Conservation (phyloP, 2,329 filamentous ascomycete species). For the Setomelanomma holmii region DNA sequence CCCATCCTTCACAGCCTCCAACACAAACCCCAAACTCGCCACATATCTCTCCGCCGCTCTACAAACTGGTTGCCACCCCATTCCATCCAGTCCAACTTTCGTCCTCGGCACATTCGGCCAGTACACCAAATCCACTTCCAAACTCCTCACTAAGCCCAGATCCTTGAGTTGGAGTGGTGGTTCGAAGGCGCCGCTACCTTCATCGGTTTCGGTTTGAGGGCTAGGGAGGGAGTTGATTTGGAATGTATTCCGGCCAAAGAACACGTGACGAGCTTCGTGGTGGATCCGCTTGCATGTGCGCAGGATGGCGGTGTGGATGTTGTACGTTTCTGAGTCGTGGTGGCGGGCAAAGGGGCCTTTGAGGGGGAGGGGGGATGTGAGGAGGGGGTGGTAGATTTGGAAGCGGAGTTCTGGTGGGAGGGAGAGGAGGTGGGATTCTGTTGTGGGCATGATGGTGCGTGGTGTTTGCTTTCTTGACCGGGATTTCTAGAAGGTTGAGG, state of each 20-base stretch:
- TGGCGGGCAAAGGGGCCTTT: slow-evolving; percentile 26
- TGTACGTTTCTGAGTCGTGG: slow-evolving; percentile 29
- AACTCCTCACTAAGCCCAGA: slow-evolving; percentile 29
- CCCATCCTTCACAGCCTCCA: slow-evolving; percentile 13
- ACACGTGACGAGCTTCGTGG: slow-evolving; percentile 50
- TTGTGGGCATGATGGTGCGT: background rate
- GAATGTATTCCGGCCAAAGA: slow-evolving; percentile 53
- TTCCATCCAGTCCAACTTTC: background rate
- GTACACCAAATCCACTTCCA: slow-evolving; percentile 38
- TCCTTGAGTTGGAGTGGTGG: slow-evolving; percentile 32
- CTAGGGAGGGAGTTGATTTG: slow-evolving; percentile 25
- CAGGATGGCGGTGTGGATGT: slow-evolving; percentile 46
- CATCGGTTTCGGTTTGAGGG: slow-evolving; percentile 1
- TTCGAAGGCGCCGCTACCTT: slow-evolving; percentile 30
- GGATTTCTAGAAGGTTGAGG: background rate
- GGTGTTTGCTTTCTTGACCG: background rate
- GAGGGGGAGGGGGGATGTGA: slow-evolving; percentile 26
- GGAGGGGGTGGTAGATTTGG: slow-evolving; percentile 37
- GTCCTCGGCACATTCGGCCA: slow-evolving; percentile 16
- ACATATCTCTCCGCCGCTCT: slow-evolving; percentile 30
- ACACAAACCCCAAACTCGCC: slow-evolving; percentile 22
- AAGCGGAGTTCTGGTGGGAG: slow-evolving; percentile 42
- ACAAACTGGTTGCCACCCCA: slow-evolving; percentile 24
- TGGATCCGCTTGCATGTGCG: slow-evolving; percentile 49
- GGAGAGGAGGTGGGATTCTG: slow-evolving; percentile 26